Base-by-base conservation (phyloP, 192 early-diverging fungal genomes). In the Podila horticola region DNA sequence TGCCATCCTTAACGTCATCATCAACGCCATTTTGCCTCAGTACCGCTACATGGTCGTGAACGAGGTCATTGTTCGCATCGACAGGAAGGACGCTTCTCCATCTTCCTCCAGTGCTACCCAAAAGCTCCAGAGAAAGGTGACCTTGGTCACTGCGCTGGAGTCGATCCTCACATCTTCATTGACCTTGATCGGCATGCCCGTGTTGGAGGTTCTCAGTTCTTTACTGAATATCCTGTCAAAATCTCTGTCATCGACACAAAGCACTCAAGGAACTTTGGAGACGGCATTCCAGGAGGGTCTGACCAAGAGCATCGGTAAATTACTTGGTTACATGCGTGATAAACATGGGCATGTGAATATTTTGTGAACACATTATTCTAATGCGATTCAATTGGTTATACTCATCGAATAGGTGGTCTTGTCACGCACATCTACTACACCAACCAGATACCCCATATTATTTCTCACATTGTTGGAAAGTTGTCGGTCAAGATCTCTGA, bases 401-500 rank as follows among this genome's bases (percentile, higher is more conserved):
- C 41, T 66, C 33, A 36, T n/a, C n/a, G n/a, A n/a, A 38, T 71
- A 86, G 85, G 85, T 52, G 87, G 87, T 10, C 69, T 90, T 58
- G 86, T 84, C 6, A 86, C 82, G 1, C 89, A 90, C 33, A 87
- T 85, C 24, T 90, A 90, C 38, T 90, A 90, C 64, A 74, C 83
- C 2, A 88, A 88, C 60, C 89, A 90, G 67, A 61, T 88, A 5
- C 83, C 84, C 50, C 87, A 90, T 58, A 90, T 90, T 20, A 85
- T 87, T 24, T 84, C 84, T 26, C 84, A 87, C 61, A 83, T 90
- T 41, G 70, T 84, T 41, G 71, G 74, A 66, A 84, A 85, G 55
- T 62, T 90, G 20, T 67, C 69, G 4, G 72, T 65, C 58, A 68
- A 82, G 50, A 26, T 67, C 20, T 71, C 64, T 5, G 24, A 36